phyloP scores from a whole-genome alignment of 768 basidiomycete species.

The Suillus placidus region DNA sequence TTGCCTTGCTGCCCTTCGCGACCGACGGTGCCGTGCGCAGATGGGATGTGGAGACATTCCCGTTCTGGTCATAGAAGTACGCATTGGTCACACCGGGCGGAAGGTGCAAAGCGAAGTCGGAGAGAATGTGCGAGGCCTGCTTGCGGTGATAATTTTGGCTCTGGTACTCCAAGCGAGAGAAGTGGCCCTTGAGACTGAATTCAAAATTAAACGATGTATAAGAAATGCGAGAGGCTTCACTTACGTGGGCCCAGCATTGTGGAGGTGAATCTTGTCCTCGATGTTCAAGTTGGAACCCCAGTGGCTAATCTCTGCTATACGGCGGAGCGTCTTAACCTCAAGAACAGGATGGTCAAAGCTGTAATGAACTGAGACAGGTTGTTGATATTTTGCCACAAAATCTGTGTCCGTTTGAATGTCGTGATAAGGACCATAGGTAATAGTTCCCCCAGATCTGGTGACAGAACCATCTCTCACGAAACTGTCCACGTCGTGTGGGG shows the following conservation, averaged over 20 bases:
- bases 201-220: slow-evolving; percentile 11
- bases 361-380: slow-evolving; percentile 76
- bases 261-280: slow-evolving; percentile 82
- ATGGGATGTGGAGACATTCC: slow-evolving; percentile 94
- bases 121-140: slow-evolving; percentile 68
- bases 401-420: slow-evolving; percentile 67
- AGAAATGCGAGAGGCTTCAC: slow-evolving; percentile 33
- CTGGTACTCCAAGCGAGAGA: slow-evolving; percentile 90
- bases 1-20: slow-evolving; percentile 54
- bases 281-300: slow-evolving; percentile 97
- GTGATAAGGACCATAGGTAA: slow-evolving; percentile 90
- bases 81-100: slow-evolving; percentile 80
- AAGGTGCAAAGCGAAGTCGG: slow-evolving; percentile 75
- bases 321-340: slow-evolving; percentile 69
- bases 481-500: slow-evolving; percentile 58
- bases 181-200: slow-evolving; percentile 88
- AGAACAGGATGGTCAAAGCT: slow-evolving; percentile 80
- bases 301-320: slow-evolving; percentile 90
- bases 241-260: slow-evolving; percentile 89
- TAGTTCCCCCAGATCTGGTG: slow-evolving; percentile 74
- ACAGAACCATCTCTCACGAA: slow-evolving; percentile 64
- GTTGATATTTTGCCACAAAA: slow-evolving; percentile 65
- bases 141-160: slow-evolving; percentile 69
- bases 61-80: slow-evolving; percentile 91
- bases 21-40: slow-evolving; percentile 71